phyloP scores from a whole-genome alignment of 2,329 filamentous ascomycete species.

The Microdochium trichocladiopsis region DNA sequence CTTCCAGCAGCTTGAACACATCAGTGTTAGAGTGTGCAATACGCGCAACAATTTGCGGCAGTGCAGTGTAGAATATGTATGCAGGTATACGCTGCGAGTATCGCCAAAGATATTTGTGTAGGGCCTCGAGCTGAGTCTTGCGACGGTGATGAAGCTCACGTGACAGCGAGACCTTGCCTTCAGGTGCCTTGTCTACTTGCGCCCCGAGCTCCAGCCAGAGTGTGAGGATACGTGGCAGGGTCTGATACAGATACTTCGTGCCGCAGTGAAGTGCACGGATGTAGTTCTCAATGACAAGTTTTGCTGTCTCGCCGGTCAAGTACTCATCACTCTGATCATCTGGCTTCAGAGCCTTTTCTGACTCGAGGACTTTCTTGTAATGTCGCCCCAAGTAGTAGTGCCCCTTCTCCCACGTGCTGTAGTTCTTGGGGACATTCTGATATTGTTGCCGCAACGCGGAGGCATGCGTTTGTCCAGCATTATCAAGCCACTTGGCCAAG shows the following conservation, averaged over 20 bases:
- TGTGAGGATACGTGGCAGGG: constrained; percentile 82
- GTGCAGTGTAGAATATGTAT: constrained; percentile 72
- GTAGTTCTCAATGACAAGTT: constrained; percentile 90
- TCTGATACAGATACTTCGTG: constrained; percentile 94
- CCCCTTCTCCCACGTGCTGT: constrained; percentile 82
- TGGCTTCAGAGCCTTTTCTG: constrained; percentile 69
- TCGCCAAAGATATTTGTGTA: constrained; percentile 73
- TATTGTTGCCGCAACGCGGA: constrained; percentile 75
- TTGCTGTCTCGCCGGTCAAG: constrained; percentile 71
- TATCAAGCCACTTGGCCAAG: constrained; percentile 94
- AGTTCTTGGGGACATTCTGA: constrained; percentile 67
- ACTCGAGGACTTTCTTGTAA: constrained; percentile 93
- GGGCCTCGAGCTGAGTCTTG: constrained; percentile 57
- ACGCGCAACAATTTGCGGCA: constrained; percentile 92
- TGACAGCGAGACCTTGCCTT: constrained; percentile 45
- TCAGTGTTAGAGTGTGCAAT: constrained; percentile 79
- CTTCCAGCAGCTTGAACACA: constrained; percentile 70
- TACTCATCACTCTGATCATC: constrained; percentile 73
- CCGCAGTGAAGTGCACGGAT: constrained; percentile 79
- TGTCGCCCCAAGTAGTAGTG: constrained; percentile 96
- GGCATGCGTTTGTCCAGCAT: constrained; percentile 86
- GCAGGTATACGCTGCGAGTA: constrained; percentile 67
- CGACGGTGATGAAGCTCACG: constrained; percentile 47
- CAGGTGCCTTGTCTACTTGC: constrained; percentile 57
- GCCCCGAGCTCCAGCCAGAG: constrained; percentile 90